phyloP scores from a whole-genome alignment of 73 alveolate species.

The Effrenium voratum region DNA sequence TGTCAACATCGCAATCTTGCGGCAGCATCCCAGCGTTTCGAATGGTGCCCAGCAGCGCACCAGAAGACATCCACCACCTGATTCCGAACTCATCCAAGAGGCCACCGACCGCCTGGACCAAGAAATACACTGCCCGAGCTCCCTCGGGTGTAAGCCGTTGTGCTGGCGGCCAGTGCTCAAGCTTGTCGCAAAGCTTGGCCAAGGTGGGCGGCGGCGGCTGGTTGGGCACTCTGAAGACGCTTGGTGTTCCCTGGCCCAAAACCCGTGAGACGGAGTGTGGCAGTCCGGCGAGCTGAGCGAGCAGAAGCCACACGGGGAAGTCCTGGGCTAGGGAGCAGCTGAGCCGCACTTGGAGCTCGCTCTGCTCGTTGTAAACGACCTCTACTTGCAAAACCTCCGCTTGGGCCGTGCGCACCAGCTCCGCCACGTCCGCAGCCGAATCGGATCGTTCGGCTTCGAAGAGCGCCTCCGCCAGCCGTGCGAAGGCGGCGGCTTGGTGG shows the following conservation, averaged over 20 bases:
- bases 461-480: slow-evolving; percentile 35
- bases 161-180: slow-evolving; percentile 18
- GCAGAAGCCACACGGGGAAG: slow-evolving; percentile 25
- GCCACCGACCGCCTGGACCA: slow-evolving; percentile 32
- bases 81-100: slow-evolving; percentile 35
- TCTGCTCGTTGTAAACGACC: not conserved
- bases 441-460: not conserved
- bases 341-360: not conserved
- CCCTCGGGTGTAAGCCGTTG: slow-evolving; percentile 60
- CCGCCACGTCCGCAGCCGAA: slow-evolving; percentile 11
- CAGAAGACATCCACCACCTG: slow-evolving; percentile 92
- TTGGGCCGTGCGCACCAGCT: not conserved
- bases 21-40: slow-evolving; percentile 72
- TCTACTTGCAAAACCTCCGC: slow-evolving; percentile 4
- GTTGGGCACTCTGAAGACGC: not conserved
- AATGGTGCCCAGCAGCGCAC: slow-evolving; percentile 45
- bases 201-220: slow-evolving; percentile 91
- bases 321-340: slow-evolving; percentile 13
- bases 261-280: not conserved
- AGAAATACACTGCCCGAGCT: not conserved
- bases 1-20: slow-evolving; percentile 82
- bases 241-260: not conserved
- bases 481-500: slow-evolving; percentile 72
- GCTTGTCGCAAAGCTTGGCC: slow-evolving; percentile 63
- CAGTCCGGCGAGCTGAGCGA: slow-evolving; percentile 10